Evolutionary conservation across 768 basidiomycete genomes (phyloP), one percentile per base, ranked within the genome.

Genomic region (Boletus vermiculosoides): DNA sequence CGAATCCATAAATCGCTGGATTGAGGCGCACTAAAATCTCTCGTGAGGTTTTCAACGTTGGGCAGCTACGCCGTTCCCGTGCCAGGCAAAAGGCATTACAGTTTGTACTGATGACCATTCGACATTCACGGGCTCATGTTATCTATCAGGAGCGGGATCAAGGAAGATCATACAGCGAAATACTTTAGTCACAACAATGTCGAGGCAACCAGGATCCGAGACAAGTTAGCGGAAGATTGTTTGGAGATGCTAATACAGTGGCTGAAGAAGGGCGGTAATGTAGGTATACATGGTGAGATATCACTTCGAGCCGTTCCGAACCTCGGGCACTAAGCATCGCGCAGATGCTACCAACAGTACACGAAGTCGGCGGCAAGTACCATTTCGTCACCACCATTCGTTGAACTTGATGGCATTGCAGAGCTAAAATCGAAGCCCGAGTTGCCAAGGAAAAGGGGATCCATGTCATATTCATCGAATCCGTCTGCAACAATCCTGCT

Each of bases 331-430:
- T 56, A 41, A 54, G n/a, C 25, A 18, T 37, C 49, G 52, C 60
- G 18, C 58, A 98, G 95, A 99, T 75, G 97, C 97, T 3, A 99
- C 97, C 2, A 99, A 99, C 71, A 96, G 92, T 63, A 94, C 92
- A 3, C 80, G 77, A 31, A 75, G 66, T 56, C 81, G 95, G 55
- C 84, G 93, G 91, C 84, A 60, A 65, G 78, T 63, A 31, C n/a
- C 31, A 41, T 54, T 16, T 51, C 5, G 2, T 59, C 22, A 3
- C 5, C n/a, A 22, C 6, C 16, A 1, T 54, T 54, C 13, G 22
- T 34, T 12, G 13, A 56, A 51, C 46, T 33, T 54, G 45, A 63
- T 49, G 48, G 36, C 16, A 28, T 54, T 45, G 10, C 63, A 93
- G 96, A 64, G 85, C 87, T 39, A 90, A 86, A 72, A 92, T 99